These are phyloP conservation scores for Apophysomyces elegans DNA, from an alignment of 371 early-diverging fungal species.

Conservation along the genomic window DNA sequence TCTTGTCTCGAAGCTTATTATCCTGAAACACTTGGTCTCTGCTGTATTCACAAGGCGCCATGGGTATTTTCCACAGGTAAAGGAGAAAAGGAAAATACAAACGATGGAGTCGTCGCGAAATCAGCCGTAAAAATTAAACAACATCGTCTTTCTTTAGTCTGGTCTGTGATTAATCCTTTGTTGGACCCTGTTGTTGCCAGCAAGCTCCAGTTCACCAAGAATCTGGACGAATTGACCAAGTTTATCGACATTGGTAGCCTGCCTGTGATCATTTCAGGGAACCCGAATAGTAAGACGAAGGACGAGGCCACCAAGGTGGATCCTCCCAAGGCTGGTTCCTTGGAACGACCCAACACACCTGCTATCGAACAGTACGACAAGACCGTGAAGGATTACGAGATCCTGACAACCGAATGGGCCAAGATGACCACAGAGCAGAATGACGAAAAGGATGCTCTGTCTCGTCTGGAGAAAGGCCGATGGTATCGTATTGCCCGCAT, in stretches of 20 bases:
- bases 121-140: background rate
- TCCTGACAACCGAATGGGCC: conserved; percentile 35
- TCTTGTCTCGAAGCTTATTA: conserved; percentile 85
- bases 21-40: conserved; percentile 85
- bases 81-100: background rate
- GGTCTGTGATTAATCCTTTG: conserved; percentile 80
- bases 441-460: conserved; percentile 14
- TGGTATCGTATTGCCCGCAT: conserved; percentile 34
- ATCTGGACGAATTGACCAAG: conserved; percentile 60
- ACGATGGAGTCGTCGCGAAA: background rate
- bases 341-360: conserved; percentile 19
- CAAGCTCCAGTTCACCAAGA: conserved; percentile 84
- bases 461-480: conserved; percentile 31
- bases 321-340: conserved; percentile 21
- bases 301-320: conserved; percentile 30
- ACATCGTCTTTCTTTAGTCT: conserved; percentile 45
- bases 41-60: conserved; percentile 84
- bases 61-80: conserved; percentile 81
- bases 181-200: conserved; percentile 91
- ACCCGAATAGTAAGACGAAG: conserved; percentile 30
- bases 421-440: conserved; percentile 29
- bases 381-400: conserved; percentile 27
- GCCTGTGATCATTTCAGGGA: conserved; percentile 39
- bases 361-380: conserved; percentile 27
- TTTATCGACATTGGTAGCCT: conserved; percentile 54